Percentiles rank a stretch among this genome's conserved stretches.
These are phyloP conservation scores for Oleoguttula mirabilis DNA, from an alignment of 495 filamentous ascomycete genomes.

Conservation along the genomic window DNA sequence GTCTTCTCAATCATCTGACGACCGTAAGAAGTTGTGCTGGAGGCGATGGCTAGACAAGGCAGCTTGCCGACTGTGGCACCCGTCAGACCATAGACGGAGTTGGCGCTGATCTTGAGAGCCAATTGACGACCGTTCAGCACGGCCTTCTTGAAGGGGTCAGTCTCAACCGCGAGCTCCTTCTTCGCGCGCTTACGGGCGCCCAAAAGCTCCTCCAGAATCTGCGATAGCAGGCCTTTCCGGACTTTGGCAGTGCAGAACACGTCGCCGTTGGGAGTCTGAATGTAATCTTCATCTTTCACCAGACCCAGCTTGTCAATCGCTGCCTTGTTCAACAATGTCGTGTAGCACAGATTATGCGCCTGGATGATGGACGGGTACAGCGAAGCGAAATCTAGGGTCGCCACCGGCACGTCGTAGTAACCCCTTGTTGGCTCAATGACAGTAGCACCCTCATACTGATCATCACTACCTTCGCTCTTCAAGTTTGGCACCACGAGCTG, in stretches of 20 bases:
- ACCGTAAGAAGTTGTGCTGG: conserved; percentile 89
- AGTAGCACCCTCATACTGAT: conserved; percentile 95
- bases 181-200: conserved; percentile 85
- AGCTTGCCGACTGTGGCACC: conserved; percentile 93
- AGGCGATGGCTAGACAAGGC: conserved; percentile 88
- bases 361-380: conserved; percentile 98
- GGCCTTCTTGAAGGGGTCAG: conserved; percentile 92
- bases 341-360: conserved; percentile 97
- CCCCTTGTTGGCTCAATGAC: conserved; percentile 91
- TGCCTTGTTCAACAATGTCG: conserved; percentile 76
- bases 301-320: conserved; percentile 59
- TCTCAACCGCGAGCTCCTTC: conserved; percentile 79
- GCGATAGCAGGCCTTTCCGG: conserved; percentile 82
- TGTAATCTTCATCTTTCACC: conserved; percentile 85
- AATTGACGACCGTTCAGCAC: conserved; percentile 96
- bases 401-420: conserved; percentile 88
- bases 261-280: conserved; percentile 86
- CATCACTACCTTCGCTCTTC: conserved; percentile 45
- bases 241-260: conserved; percentile 80
- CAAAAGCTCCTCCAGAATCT: conserved; percentile 90
- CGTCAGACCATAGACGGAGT: conserved; percentile 95
- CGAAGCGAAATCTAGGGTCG: conserved; percentile 96
- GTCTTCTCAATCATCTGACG: conserved; percentile 98
- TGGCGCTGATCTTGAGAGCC: conserved; percentile 91
- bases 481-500: conserved; percentile 87